These are phyloP conservation scores for Trapa bicornis DNA, from an alignment of 345 rosid genomes.

Conservation along the genomic window DNA sequence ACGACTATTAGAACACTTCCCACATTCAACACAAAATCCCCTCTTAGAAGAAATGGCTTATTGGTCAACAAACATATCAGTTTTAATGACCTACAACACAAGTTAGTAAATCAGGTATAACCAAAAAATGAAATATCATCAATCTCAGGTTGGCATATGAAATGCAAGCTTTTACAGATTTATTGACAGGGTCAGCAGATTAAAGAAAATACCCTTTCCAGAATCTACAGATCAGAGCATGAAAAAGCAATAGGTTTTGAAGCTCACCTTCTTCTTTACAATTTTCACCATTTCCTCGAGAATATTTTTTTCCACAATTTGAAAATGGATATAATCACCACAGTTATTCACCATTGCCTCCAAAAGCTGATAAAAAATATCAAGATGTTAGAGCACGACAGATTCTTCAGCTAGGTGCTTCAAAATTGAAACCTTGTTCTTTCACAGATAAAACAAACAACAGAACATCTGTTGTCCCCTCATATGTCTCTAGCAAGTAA, in stretches of 20 bases:
- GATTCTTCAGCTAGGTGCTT: not conserved
- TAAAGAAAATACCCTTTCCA: not conserved
- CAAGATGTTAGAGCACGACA: not conserved
- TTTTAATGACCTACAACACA: not conserved
- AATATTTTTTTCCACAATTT: conserved; percentile 72
- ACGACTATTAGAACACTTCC: not conserved
- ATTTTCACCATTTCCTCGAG: conserved; percentile 84
- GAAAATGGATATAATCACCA: conserved; percentile 75
- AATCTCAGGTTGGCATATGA: not conserved
- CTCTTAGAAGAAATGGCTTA: not conserved
- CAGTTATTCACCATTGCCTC: conserved; percentile 95
- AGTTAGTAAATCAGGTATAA: not conserved
- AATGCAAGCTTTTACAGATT: not conserved
- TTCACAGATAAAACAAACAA: not conserved
- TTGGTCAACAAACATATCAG: not conserved
- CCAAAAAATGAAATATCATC: not conserved
- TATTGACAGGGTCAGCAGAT: not conserved
- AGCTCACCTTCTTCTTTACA: conserved; percentile 65
- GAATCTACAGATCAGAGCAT: not conserved
- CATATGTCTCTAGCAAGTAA: not conserved
- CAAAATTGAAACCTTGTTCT: not conserved
- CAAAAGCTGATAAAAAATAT: conserved; percentile 43
- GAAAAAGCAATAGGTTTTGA: not conserved
- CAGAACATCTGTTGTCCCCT: not conserved
- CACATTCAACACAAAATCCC: not conserved